Conservation (phyloP, 176 grass and related monocot species). For the Oryza punctata region DNA sequence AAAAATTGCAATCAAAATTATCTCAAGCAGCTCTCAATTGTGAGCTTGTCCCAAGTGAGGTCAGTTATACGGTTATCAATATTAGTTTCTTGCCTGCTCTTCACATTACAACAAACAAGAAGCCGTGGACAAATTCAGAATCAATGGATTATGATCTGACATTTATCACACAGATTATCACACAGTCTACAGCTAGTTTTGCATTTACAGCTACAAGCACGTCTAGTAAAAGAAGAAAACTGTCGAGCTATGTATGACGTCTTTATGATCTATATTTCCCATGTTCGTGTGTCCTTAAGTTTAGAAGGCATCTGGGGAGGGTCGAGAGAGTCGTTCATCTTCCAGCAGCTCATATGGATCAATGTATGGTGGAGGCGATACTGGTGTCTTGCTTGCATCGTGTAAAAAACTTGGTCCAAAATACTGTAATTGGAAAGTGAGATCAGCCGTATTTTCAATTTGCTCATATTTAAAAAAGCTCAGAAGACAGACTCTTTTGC, state of each 20-base stretch:
- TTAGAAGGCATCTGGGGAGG: conserved; percentile 51
- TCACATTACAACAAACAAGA: neutral
- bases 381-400: conserved; percentile 55
- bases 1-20: neutral
- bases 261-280: neutral
- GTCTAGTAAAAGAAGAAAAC: conserved; percentile 20
- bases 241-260: conserved; percentile 26
- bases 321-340: conserved; percentile 73
- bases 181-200: conserved; percentile 48
- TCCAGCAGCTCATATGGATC: conserved; percentile 88
- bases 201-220: conserved; percentile 43
- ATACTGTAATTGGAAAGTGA: conserved; percentile 55
- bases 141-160: neutral
- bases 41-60: neutral
- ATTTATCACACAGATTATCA: neutral
- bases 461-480: conserved; percentile 1
- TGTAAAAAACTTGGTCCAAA: conserved; percentile 83
- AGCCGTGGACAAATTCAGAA: neutral
- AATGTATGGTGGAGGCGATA: conserved; percentile 60
- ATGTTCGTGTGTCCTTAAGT: neutral
- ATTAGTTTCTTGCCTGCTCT: neutral
- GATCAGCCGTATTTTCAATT: neutral
- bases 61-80: neutral
- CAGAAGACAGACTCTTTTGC: neutral
- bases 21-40: neutral